Evolutionary conservation across 1,284 basidiomycete genomes (phyloP).

Genomic region (Retiboletus flavoniger): DNA sequence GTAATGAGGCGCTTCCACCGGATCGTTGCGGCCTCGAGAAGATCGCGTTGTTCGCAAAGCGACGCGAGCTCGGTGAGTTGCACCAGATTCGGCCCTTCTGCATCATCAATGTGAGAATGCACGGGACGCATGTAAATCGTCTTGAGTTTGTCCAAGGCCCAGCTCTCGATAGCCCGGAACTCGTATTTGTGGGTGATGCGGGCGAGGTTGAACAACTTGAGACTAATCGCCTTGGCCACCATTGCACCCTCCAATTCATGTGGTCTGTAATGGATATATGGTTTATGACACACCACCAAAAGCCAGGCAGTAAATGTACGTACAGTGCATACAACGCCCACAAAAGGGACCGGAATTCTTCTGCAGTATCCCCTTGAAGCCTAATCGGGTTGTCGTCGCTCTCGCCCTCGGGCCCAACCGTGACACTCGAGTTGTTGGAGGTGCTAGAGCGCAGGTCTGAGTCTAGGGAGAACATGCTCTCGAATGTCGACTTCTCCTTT

Average conservation of each 20-base stretch:
- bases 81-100: slow-evolving; percentile 36
- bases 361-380: slow-evolving; percentile 48
- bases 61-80: slow-evolving; percentile 48
- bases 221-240: slow-evolving; percentile 40
- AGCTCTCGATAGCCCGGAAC: slow-evolving; percentile 49
- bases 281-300: slow-evolving; percentile 4
- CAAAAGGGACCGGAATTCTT: slow-evolving; percentile 47
- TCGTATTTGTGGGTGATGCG: slow-evolving; percentile 58
- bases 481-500: slow-evolving; percentile 52
- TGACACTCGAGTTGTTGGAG: slow-evolving; percentile 20
- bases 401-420: slow-evolving; percentile 40
- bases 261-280: slow-evolving; percentile 36
- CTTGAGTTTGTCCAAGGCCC: slow-evolving; percentile 47
- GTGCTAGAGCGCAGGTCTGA: slow-evolving; percentile 31
- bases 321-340: slow-evolving; percentile 52
- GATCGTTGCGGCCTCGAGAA: slow-evolving; percentile 39
- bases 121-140: slow-evolving; percentile 37
- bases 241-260: slow-evolving; percentile 47
- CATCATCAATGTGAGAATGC: slow-evolving; percentile 31
- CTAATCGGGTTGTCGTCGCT: slow-evolving; percentile 49
- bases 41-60: slow-evolving; percentile 44
- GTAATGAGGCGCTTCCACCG: slow-evolving; percentile 44
- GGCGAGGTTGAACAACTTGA: slow-evolving; percentile 47
- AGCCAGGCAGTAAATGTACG: slow-evolving; percentile 26
- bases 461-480: slow-evolving; percentile 52